These are phyloP conservation scores for Yamadazyma jaroonii DNA, from an alignment of 1,139 yeast genomes.

Conservation along the genomic window DNA sequence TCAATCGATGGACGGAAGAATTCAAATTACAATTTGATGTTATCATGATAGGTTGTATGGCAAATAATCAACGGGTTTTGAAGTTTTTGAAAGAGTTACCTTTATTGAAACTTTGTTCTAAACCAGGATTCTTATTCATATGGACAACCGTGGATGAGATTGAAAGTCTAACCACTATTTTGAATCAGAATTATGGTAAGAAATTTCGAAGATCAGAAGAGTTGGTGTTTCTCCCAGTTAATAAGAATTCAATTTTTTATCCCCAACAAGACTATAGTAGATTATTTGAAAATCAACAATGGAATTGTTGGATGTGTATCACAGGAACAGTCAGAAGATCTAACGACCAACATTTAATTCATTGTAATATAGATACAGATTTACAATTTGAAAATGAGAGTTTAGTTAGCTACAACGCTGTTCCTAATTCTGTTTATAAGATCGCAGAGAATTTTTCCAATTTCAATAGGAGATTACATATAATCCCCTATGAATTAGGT, in stretches of 20 bases:
- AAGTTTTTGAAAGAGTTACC: conserved; percentile 66
- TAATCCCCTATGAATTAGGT: conserved; percentile 71
- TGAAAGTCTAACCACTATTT: conserved; percentile 55
- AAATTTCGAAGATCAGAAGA: conserved; percentile 90
- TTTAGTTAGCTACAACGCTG: conserved; percentile 28
- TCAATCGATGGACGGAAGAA: conserved; percentile 58
- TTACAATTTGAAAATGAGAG: conserved; percentile 50
- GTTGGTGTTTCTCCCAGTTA: conserved; percentile 64
- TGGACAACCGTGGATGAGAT: conserved; percentile 83
- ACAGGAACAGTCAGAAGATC: conserved; percentile 91
- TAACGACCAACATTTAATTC: conserved; percentile 78
- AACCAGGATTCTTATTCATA: conserved; percentile 81
- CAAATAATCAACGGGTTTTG: conserved; percentile 64
- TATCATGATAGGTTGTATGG: conserved; percentile 84
- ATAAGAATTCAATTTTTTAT: conserved; percentile 57
- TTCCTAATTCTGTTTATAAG: conserved; percentile 74
- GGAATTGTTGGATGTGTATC: conserved; percentile 98
- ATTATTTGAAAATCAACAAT: conserved; percentile 51
- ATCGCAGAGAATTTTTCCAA: conserved; percentile 90
- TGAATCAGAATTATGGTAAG: conserved; percentile 62
- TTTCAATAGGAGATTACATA: conserved; percentile 78
- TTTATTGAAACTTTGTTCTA: conserved; percentile 67
- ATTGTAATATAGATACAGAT: conserved; percentile 91
- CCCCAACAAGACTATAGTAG: conserved; percentile 31
- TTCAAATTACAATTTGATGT: conserved; percentile 74